Base-by-base conservation (phyloP, 208 protist species). In the Wallacemonas rigidus region DNA sequence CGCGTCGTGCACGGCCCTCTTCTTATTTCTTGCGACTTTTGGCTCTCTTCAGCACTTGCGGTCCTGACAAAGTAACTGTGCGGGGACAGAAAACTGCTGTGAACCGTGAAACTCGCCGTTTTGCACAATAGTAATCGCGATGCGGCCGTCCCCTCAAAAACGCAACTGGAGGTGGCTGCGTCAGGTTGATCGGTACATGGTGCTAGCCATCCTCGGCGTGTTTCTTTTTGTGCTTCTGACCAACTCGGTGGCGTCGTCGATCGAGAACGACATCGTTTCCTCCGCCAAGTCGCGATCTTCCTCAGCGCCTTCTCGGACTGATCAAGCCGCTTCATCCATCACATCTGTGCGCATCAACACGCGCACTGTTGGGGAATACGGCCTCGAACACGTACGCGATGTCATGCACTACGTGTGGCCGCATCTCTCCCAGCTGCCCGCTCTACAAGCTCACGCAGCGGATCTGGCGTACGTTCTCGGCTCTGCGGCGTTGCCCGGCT, bases 131-230 rank as follows among this genome's bases (percentile, higher is more conserved):
- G 11, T 38, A 43, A 12, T 15, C 8, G 8, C 45, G 35, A 76
- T 77, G 71, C 67, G 56, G 7, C 53, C 43, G 2, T 15, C 48
- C 0, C 36, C 15, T 17, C 47, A 61, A 53, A 53, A 58, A 4
- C 67, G 61, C 15, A 68, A 54, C 40, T 3, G 73, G 14, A 57
- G 69, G 12, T 71, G 57, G 7, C 50, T 77, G 69, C 73, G 69
- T 65, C 45, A 48, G 43, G 2, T 79, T 11, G 81, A 87, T 26
- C 8, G 40, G 39, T 81, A 83, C 45, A 15, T 75, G 36, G 69
- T 83, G 45, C 63, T 80, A 11, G 81, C 81, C 39, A 47, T 75
- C 3, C 0, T 77, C 26, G 77, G 75, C 6, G 67, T 87, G 8
- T 3, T 81, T 2, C 43, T 44, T 3, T 83, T 79, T 68, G 69